Percentiles rank a stretch among this genome's conserved stretches.
phyloP scores from a whole-genome alignment of 441 rosid genomes.

The Biscutella laevigata region DNA sequence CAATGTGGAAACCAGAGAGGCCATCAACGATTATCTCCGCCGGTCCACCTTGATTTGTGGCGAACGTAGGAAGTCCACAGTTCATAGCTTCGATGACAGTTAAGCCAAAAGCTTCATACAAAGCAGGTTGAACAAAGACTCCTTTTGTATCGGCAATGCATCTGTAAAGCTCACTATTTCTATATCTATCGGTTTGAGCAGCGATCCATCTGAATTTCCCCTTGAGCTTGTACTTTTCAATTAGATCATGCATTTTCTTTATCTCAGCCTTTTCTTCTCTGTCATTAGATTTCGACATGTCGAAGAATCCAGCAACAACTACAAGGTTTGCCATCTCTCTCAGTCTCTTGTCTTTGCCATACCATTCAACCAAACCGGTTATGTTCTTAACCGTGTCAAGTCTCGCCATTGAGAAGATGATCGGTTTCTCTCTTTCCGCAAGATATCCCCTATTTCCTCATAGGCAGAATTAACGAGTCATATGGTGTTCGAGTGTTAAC shows the following conservation, averaged over 20 bases:
- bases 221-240: constrained; percentile 64
- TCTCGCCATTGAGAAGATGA: constrained; percentile 94
- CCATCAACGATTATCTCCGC: constrained; percentile 88
- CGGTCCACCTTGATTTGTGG: constrained; percentile 90
- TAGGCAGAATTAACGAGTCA: not conserved
- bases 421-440: constrained; percentile 61
- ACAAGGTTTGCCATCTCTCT: constrained; percentile 74
- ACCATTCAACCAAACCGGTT: constrained; percentile 82
- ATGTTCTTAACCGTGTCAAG: constrained; percentile 85
- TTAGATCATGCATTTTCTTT: constrained; percentile 65
- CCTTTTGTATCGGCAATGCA: constrained; percentile 85
- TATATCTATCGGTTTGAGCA: constrained; percentile 72
- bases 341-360: constrained; percentile 61
- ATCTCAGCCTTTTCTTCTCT: constrained; percentile 86
- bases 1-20: constrained; percentile 76
- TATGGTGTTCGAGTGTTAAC: not conserved
- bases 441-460: constrained; percentile 60
- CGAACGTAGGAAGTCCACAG: constrained; percentile 87
- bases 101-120: constrained; percentile 87
- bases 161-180: constrained; percentile 87
- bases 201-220: constrained; percentile 91
- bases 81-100: constrained; percentile 95
- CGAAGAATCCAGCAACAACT: constrained; percentile 80
- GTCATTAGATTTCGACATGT: constrained; percentile 65
- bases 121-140: constrained; percentile 85